Conservation (phyloP, 1,284 basidiomycete species). For the Pascua sp. region DNA sequence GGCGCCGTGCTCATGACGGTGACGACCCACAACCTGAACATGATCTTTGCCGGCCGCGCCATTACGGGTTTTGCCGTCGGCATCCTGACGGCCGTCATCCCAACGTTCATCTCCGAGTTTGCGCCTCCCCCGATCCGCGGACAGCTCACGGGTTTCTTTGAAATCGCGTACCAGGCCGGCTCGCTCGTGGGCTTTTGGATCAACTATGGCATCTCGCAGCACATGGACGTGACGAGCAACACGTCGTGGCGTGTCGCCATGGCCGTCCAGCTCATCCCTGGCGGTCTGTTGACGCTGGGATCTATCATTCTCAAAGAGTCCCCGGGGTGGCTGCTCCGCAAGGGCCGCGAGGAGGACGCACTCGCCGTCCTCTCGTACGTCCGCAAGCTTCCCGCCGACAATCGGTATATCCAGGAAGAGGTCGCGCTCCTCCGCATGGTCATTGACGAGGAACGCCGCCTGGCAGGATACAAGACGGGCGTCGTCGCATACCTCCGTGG, state of each 20-base stretch:
- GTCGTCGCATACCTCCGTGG: constrained; percentile 7
- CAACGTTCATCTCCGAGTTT: constrained; percentile 47
- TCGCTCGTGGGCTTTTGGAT: constrained; percentile 53
- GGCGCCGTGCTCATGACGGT: constrained; percentile 43
- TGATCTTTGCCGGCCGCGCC: constrained; percentile 42
- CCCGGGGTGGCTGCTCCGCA: constrained; percentile 55
- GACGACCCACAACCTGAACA: constrained; percentile 25
- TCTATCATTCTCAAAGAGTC: constrained; percentile 54
- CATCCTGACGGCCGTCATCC: constrained; percentile 29
- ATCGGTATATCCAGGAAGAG: constrained; percentile 49
- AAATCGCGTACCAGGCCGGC: constrained; percentile 48
- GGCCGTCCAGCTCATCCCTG: constrained; percentile 57
- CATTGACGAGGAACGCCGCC: constrained; percentile 31
- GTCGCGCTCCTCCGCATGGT: constrained; percentile 25
- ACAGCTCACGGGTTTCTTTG: constrained; percentile 55
- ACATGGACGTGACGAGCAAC: constrained; percentile 40
- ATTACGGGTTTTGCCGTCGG: constrained; percentile 44
- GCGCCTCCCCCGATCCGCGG: constrained; percentile 45
- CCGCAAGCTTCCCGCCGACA: constrained; percentile 48
- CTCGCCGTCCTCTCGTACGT: constrained; percentile 51
- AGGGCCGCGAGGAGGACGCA: constrained; percentile 49
- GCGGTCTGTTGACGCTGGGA: constrained; percentile 51
- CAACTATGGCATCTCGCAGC: constrained; percentile 52
- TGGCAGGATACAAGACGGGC: constrained; percentile 11
- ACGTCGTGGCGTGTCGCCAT: constrained; percentile 54